Percentiles rank a stretch among this genome's conserved stretches.
Conservation (phyloP, 2,329 filamentous ascomycete genomes). For the Alternaria ethzedia region DNA sequence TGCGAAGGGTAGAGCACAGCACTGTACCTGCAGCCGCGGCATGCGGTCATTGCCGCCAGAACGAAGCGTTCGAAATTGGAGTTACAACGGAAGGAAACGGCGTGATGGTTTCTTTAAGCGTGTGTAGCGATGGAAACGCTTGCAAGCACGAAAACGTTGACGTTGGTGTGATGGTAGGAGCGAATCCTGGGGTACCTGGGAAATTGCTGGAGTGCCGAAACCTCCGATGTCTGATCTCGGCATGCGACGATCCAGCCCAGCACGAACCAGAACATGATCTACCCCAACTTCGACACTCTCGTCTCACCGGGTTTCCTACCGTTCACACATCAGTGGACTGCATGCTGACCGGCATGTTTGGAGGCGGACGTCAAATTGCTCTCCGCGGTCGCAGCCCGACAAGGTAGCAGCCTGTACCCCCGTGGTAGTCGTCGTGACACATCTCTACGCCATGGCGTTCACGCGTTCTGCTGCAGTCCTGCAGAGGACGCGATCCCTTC, state of each 20-base stretch:
- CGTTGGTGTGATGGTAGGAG: constrained; percentile 1
- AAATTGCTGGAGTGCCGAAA: constrained; percentile 13
- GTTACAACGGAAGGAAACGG: neutral
- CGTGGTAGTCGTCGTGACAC: constrained; percentile 40
- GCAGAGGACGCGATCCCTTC: constrained; percentile 30
- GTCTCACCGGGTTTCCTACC: constrained; percentile 9
- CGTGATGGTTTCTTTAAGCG: neutral
- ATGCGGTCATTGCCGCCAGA: neutral
- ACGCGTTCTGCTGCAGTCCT: constrained; percentile 27
- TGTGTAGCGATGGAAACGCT: constrained; percentile 6
- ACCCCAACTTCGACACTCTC: constrained; percentile 2
- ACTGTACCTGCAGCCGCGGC: neutral
- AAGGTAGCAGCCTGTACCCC: constrained; percentile 44
- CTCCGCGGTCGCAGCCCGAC: constrained; percentile 25
- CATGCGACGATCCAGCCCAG: constrained; percentile 19
- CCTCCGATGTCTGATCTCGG: constrained; percentile 27
- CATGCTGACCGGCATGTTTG: constrained; percentile 15
- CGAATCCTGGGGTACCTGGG: constrained; percentile 4
- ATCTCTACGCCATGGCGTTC: constrained; percentile 30
- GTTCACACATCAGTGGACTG: constrained; percentile 9
- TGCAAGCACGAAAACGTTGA: neutral
- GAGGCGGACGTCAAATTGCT: constrained; percentile 21
- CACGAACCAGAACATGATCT: constrained; percentile 19
- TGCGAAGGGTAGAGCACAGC: neutral
- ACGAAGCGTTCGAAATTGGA: neutral